Evolutionary conservation across 495 filamentous ascomycete genomes (phyloP), one percentile per base, ranked within the genome.

Genomic region (Aspergillus ostianus): DNA sequence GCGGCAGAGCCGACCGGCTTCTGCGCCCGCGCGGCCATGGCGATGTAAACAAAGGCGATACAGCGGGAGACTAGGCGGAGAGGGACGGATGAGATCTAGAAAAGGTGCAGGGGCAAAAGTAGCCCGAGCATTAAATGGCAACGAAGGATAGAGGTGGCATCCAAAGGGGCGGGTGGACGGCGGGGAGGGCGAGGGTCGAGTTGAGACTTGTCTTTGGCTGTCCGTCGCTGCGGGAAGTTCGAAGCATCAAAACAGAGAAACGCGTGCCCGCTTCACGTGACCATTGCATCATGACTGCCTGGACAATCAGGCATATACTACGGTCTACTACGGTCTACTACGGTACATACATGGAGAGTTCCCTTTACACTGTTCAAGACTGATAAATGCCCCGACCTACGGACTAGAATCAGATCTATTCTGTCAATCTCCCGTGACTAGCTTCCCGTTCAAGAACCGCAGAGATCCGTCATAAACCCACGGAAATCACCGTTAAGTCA

Each of bases 1-100:
- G 79, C 75, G 41, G 83, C 73, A 51, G 89, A 88, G 61, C 88
- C 88, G 21, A 90, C 78, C 49, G 82, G 70, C 70, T 79, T 76
- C 56, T 80, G 77, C 62, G 73, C 74, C 71, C 77, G 74, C 61
- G 77, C 70, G 54, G 82, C 76, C 82, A 84, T 85, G 61, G 54
- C 56, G 58, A 71, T 69, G 73, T 75, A 74, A 75, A 77, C 70
- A 77, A 77, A 64, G 62, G 65, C 67, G 68, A 59, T 56, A 56
- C 53, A 51, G 47, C 47, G 36, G 54, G 36, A 51, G 51, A 15
- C 49, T 47, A 2, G 55, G 51, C 10, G 29, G 29, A 29, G 56
- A 30, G 13, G 12, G 41, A 27, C 23, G 8, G 21, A 23, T 17
- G 44, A 15, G n/a, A n/a, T 20, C 19, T 26, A 53, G 29, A 29